Percentiles rank a stretch among this genome's conserved stretches.
Conservation (phyloP, 2,329 filamentous ascomycete species). For the Magnaporthiopsis rhizophila region DNA sequence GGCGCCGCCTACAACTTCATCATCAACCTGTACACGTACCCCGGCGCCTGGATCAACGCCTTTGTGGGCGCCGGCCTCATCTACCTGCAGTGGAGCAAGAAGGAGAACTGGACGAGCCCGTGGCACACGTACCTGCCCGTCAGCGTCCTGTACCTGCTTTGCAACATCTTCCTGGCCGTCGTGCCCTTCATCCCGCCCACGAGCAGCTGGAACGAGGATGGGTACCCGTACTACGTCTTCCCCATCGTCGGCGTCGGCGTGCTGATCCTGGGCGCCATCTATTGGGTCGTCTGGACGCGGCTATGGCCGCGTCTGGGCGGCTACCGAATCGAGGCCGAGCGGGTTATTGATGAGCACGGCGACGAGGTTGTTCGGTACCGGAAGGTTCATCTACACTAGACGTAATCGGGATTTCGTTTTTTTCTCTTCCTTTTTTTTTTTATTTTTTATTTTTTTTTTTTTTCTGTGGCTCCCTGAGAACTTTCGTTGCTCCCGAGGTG, state of each 20-base stretch:
- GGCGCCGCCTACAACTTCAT: slow-evolving; percentile 50
- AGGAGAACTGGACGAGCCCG: slow-evolving; percentile 42
- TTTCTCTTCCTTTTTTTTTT: neutral
- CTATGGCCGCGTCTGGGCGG: slow-evolving; percentile 40
- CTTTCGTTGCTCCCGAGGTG: too few relatives aligned
- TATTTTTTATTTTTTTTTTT: neutral
- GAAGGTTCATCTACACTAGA: slow-evolving; percentile 3
- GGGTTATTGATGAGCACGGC: slow-evolving; percentile 29
- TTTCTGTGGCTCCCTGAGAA: neutral
- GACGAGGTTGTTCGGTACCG: slow-evolving; percentile 32
- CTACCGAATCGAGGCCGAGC: slow-evolving; percentile 39
- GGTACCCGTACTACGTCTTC: slow-evolving; percentile 49
- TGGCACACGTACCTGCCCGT: slow-evolving; percentile 43
- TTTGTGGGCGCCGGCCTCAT: slow-evolving; percentile 13
- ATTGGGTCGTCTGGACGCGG: slow-evolving; percentile 46
- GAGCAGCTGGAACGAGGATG: slow-evolving; percentile 35
- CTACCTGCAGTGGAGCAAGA: slow-evolving; percentile 14
- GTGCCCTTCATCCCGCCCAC: slow-evolving; percentile 49
- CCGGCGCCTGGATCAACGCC: slow-evolving; percentile 39
- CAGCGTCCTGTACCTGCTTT: slow-evolving; percentile 38
- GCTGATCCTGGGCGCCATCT: slow-evolving; percentile 39
- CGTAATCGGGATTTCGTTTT: neutral
- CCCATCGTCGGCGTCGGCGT: slow-evolving; percentile 46
- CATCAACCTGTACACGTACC: slow-evolving; percentile 37
- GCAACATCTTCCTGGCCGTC: slow-evolving; percentile 43